Evolutionary conservation across 495 filamentous ascomycete species (phyloP).

Genomic region (Annulohypoxylon bovei): DNA sequence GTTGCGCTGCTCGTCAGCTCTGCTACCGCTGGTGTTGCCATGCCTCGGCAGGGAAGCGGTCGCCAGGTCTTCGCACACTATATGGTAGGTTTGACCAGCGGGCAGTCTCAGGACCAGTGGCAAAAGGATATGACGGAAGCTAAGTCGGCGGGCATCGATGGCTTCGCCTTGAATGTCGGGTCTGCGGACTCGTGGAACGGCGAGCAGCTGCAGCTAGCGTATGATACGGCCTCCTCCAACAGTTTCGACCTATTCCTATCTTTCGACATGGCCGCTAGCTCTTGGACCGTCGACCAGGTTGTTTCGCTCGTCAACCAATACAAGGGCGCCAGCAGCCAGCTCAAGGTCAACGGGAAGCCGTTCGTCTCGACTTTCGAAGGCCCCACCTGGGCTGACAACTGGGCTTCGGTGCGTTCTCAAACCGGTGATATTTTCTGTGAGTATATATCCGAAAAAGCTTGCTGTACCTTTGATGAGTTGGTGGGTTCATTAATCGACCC

Average conservation of each 20-base stretch:
- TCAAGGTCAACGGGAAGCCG: slow-evolving; percentile 63
- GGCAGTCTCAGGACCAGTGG: slow-evolving; percentile 63
- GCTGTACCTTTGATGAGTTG: not conserved
- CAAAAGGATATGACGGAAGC: slow-evolving; percentile 68
- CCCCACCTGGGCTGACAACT: slow-evolving; percentile 63
- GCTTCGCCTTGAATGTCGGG: slow-evolving; percentile 76
- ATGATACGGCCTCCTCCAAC: slow-evolving; percentile 62
- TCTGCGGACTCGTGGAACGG: slow-evolving; percentile 61
- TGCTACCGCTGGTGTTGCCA: slow-evolving; percentile 25
- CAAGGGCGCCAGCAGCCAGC: slow-evolving; percentile 61
- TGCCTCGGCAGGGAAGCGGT: slow-evolving; percentile 26
- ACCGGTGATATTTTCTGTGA: slow-evolving; percentile 60
- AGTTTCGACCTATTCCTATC: slow-evolving; percentile 74
- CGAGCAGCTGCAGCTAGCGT: slow-evolving; percentile 62
- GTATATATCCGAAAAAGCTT: not conserved
- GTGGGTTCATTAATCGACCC: not conserved
- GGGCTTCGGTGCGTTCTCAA: slow-evolving; percentile 63
- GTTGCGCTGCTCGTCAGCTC: slow-evolving; percentile 31
- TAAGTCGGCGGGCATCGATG: slow-evolving; percentile 72
- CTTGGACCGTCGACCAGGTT: slow-evolving; percentile 66
- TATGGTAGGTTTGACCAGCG: slow-evolving; percentile 59
- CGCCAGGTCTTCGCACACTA: slow-evolving; percentile 60
- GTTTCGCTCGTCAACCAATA: slow-evolving; percentile 66
- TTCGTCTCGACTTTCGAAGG: slow-evolving; percentile 82
- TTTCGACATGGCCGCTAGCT: slow-evolving; percentile 68